These are phyloP conservation scores for Coleophoma crateriformis DNA, from an alignment of 2,329 filamentous ascomycete genomes.

Conservation along the genomic window DNA sequence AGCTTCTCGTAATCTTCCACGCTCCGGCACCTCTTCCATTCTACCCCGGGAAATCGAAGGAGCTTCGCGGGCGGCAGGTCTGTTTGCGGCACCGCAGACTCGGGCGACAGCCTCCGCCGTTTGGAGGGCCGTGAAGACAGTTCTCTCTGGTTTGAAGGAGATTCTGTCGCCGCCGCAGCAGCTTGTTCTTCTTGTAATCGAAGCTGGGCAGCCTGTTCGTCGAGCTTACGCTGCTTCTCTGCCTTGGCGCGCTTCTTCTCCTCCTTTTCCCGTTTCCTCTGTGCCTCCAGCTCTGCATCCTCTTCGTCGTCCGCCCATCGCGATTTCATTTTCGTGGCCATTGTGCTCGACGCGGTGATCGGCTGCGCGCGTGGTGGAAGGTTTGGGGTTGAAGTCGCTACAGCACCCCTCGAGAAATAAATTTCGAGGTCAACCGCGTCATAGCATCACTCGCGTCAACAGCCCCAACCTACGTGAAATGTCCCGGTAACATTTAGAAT, in stretches of 20 bases:
- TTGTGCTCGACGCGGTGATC: conserved; percentile 8
- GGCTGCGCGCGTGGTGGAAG: conserved; percentile 4
- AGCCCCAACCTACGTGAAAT: conserved; percentile 2
- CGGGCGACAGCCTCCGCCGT: conserved; percentile 46
- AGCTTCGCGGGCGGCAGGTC: conserved; percentile 45
- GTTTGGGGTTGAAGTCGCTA: not conserved
- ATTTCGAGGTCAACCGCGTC: conserved; percentile 6
- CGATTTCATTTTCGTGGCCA: conserved; percentile 41
- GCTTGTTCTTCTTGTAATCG: conserved; percentile 28
- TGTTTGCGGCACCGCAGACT: conserved; percentile 22
- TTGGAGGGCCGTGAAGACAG: conserved; percentile 51
- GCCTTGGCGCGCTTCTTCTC: conserved; percentile 81
- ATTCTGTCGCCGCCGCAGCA: conserved; percentile 25
- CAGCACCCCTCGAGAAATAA: not conserved
- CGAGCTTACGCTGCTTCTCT: conserved; percentile 68
- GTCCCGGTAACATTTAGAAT: conserved; percentile 5
- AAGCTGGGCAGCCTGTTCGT: conserved; percentile 35
- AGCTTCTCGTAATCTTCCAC: conserved; percentile 87
- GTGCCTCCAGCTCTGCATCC: conserved; percentile 68
- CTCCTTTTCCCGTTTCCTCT: conserved; percentile 77
- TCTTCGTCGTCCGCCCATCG: conserved; percentile 86
- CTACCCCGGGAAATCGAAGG: conserved; percentile 63
- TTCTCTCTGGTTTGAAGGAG: conserved; percentile 25
- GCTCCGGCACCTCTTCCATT: conserved; percentile 67
- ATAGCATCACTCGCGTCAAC: not conserved